A percentile compares a stretch with the other conserved stretches of the same genome.
phyloP scores from a whole-genome alignment of 495 filamentous ascomycete genomes.

The Baudoinia panamericana region DNA sequence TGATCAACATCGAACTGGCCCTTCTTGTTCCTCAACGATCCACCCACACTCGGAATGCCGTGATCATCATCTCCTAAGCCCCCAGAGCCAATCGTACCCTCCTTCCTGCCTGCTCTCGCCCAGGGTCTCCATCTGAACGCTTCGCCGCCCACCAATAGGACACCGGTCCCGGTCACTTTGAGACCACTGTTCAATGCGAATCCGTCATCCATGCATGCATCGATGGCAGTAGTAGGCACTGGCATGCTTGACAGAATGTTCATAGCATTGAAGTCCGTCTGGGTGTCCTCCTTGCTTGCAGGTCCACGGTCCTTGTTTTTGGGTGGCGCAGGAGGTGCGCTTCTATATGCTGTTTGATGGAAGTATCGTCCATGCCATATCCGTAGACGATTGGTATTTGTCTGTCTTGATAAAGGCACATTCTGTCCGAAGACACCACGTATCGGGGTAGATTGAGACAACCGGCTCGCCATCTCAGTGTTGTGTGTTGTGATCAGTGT shows the following conservation, averaged over 20 bases:
- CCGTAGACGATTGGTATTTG: background rate
- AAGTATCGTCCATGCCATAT: slow-evolving; percentile 6
- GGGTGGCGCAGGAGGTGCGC: slow-evolving; percentile 13
- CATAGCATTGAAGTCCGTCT: slow-evolving; percentile 62
- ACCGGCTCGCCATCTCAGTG: background rate
- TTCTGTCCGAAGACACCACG: background rate
- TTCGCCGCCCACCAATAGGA: slow-evolving; percentile 70
- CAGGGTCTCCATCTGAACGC: slow-evolving; percentile 82
- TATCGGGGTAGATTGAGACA: background rate
- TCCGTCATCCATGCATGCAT: slow-evolving; percentile 60
- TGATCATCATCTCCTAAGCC: slow-evolving; percentile 19
- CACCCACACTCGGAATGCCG: slow-evolving; percentile 24
- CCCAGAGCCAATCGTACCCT: slow-evolving; percentile 24
- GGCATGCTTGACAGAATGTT: slow-evolving; percentile 70
- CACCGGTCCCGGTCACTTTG: slow-evolving; percentile 49
- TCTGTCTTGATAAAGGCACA: background rate
- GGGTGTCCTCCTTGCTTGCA: slow-evolving; percentile 44
- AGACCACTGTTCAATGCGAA: slow-evolving; percentile 72
- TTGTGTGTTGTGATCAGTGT: background rate
- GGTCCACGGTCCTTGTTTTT: slow-evolving; percentile 45
- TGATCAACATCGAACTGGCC: slow-evolving; percentile 67
- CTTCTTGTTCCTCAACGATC: slow-evolving; percentile 50
- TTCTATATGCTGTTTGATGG: background rate
- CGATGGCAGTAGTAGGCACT: slow-evolving; percentile 66
- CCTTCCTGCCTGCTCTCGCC: slow-evolving; percentile 27